These are phyloP conservation scores for Spergularia bocconei DNA, from an alignment of 148 eudicot species.

Conservation along the genomic window DNA sequence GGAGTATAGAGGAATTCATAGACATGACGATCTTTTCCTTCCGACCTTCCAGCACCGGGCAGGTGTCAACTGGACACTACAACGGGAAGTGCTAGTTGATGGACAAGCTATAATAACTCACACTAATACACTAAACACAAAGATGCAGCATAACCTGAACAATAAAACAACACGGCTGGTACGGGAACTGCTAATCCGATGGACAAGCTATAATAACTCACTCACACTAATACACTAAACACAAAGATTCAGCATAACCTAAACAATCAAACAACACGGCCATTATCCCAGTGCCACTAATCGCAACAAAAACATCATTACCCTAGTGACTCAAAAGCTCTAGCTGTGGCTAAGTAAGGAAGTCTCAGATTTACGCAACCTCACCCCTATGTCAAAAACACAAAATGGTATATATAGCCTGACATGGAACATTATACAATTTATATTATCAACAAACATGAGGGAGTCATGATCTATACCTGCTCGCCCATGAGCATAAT, in stretches of 20 bases:
- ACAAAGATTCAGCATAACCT: not conserved
- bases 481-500: constrained; percentile 82
- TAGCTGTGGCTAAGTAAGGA: too few species aligned
- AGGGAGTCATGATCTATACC: constrained; percentile 37
- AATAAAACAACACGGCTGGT: not conserved
- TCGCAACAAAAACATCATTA: too few species aligned
- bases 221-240: not conserved
- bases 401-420: not conserved
- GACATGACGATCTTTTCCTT: too few species aligned
- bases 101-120: not conserved
- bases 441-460: not conserved
- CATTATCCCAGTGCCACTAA: not conserved
- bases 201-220: not conserved
- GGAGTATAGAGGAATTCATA: too few species aligned
- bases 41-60: too few species aligned
- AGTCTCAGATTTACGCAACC: too few species aligned
- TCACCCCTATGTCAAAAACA: not conserved
- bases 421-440: not conserved
- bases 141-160: not conserved
- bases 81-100: too few species aligned
- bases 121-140: not conserved
- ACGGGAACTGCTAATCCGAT: too few species aligned
- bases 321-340: too few species aligned
- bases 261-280: not conserved
- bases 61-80: too few species aligned